Conservation (phyloP, 441 rosid genomes). For the Euphorbia schlechtendalii region DNA sequence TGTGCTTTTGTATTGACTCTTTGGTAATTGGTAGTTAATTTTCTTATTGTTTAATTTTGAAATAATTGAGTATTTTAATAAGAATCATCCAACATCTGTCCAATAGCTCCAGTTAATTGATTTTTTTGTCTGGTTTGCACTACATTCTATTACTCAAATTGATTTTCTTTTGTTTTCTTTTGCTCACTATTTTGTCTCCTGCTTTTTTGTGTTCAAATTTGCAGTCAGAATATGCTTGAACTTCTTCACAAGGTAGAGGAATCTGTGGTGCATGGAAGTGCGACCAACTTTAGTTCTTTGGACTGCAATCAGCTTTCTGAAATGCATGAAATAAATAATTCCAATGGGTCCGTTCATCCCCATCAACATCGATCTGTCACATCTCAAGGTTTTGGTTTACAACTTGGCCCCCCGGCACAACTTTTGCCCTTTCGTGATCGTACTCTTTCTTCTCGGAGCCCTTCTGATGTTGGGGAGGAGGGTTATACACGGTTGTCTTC, state of each 20-base stretch:
- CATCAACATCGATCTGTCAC: conserved; percentile 45
- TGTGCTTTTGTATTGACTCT: background rate
- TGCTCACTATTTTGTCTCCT: background rate
- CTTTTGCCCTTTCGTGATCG: conserved; percentile 33
- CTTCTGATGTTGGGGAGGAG: conserved; percentile 37
- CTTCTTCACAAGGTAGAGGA: conserved; percentile 82
- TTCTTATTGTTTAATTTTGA: conserved; percentile 2
- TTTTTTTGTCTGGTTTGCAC: background rate
- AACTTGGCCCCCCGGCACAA: conserved; percentile 82
- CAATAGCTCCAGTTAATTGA: background rate
- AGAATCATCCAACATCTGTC: background rate
- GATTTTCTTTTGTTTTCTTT: background rate
- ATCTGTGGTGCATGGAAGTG: conserved; percentile 42
- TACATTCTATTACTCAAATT: background rate
- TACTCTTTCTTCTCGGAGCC: conserved; percentile 32
- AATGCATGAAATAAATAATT: conserved; percentile 38
- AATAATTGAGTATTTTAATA: background rate
- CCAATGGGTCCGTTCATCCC: conserved; percentile 46
- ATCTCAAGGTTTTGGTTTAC: conserved; percentile 78
- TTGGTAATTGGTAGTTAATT: background rate
- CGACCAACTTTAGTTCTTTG: conserved; percentile 39
- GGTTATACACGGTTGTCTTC: conserved; percentile 41
- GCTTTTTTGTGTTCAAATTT: background rate
- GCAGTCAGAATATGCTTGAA: conserved; percentile 86
- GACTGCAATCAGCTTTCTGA: conserved; percentile 35